phyloP scores from a whole-genome alignment of 495 filamentous ascomycete genomes.

The Pyrenula aspistea region DNA sequence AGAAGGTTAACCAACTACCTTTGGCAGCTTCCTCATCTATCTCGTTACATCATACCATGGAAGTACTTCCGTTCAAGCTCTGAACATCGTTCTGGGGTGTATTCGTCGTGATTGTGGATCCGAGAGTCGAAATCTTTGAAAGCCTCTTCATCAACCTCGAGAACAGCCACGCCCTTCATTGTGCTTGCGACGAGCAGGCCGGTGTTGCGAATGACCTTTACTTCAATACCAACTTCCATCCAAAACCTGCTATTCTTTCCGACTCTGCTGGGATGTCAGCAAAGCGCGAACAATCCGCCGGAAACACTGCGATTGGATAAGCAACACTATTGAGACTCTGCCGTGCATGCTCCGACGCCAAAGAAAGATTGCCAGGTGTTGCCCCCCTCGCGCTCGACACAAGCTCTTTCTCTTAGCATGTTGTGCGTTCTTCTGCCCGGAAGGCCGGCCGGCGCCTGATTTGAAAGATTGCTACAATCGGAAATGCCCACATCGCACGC shows the following conservation, averaged over 20 bases:
- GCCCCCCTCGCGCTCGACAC: background rate
- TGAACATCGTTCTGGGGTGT: constrained; percentile 78
- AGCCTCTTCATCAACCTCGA: constrained; percentile 67
- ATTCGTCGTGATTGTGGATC: constrained; percentile 70
- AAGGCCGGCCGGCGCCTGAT: constrained; percentile 25
- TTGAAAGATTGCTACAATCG: constrained; percentile 59
- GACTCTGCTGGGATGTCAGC: too few species aligned
- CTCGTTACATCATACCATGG: too few species aligned
- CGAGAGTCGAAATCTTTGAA: constrained; percentile 85
- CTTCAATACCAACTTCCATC: background rate
- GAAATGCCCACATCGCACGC: constrained; percentile 99
- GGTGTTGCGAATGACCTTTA: too few species aligned
- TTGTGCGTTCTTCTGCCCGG: constrained; percentile 54
- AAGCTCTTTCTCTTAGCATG: constrained; percentile 27
- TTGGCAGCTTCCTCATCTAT: constrained; percentile 88
- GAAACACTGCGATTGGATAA: background rate
- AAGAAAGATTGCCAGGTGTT: background rate
- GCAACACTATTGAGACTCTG: background rate
- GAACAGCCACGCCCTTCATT: constrained; percentile 52
- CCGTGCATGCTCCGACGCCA: background rate
- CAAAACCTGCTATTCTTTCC: background rate
- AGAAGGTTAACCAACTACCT: constrained; percentile 82
- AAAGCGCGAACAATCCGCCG: too few species aligned
- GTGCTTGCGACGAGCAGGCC: too few species aligned
- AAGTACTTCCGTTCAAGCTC: constrained; percentile 90